Evolutionary conservation across 257 asterid genomes (phyloP).

Genomic region (Anisodus acutangulus): DNA sequence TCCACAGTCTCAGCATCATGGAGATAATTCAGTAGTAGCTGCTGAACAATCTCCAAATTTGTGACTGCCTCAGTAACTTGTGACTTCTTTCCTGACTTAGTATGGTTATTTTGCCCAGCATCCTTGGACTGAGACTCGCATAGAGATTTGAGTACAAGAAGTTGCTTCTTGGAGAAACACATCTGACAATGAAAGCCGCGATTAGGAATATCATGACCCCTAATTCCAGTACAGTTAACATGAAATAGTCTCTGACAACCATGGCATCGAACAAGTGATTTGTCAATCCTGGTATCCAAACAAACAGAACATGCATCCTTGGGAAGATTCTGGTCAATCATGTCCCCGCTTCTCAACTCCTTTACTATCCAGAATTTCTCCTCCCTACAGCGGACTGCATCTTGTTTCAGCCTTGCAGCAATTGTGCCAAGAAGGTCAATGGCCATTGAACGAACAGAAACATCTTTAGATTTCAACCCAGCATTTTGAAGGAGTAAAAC

Average conservation of each 20-base stretch:
- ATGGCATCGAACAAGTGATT: constrained; percentile 62
- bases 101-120: constrained; percentile 49
- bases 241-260: constrained; percentile 83
- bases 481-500: constrained; percentile 98
- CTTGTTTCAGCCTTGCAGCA: constrained; percentile 95
- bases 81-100: constrained; percentile 54
- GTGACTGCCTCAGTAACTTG: constrained; percentile 47
- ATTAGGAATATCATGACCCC: constrained; percentile 63
- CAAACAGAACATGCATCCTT: constrained; percentile 79
- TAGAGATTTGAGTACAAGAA: constrained; percentile 65
- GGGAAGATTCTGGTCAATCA: constrained; percentile 45
- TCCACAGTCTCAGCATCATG: constrained; percentile 80
- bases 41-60: constrained; percentile 84
- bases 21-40: constrained; percentile 87
- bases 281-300: constrained; percentile 59
- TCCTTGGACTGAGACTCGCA: constrained; percentile 61
- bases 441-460: constrained; percentile 90
- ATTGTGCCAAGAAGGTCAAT: constrained; percentile 98
- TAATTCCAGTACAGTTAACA: constrained; percentile 78
- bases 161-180: constrained; percentile 82
- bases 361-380: constrained; percentile 86
- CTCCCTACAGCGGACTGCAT: constrained; percentile 70
- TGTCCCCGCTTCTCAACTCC: constrained; percentile 54
- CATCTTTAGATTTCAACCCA: constrained; percentile 90
- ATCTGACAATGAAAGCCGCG: constrained; percentile 62